Conservation (phyloP, 1,139 yeast genomes). For the Ogataea hybrid region DNA sequence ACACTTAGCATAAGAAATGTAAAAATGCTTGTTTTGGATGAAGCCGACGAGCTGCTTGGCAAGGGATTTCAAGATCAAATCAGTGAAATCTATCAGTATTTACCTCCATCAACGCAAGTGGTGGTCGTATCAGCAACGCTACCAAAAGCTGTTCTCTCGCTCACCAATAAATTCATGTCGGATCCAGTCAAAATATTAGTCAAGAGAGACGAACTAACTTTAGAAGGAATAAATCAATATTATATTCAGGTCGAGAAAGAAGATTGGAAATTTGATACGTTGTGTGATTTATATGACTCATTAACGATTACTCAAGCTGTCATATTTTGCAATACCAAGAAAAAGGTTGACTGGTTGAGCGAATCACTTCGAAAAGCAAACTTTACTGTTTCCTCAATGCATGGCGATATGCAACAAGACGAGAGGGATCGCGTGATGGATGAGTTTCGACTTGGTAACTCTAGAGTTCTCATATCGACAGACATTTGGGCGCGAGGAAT, state of each 20-base stretch:
- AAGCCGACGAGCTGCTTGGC: slow-evolving; percentile 89
- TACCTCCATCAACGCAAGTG: slow-evolving; percentile 84
- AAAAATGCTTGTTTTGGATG: slow-evolving; percentile 85
- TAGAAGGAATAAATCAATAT: slow-evolving; percentile 89
- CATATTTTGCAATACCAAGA: slow-evolving; percentile 89
- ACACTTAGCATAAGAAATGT: slow-evolving; percentile 64
- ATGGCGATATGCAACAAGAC: slow-evolving; percentile 95
- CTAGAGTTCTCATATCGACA: slow-evolving; percentile 87
- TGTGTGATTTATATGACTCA: slow-evolving; percentile 93
- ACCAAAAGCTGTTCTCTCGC: slow-evolving; percentile 78
- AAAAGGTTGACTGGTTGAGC: slow-evolving; percentile 88
- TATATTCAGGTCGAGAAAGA: slow-evolving; percentile 85
- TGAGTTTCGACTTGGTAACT: slow-evolving; percentile 74
- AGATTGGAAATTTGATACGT: slow-evolving; percentile 93
- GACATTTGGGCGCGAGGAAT: slow-evolving; percentile 99
- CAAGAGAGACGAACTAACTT: slow-evolving; percentile 81
- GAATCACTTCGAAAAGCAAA: slow-evolving; percentile 75
- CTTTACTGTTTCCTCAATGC: slow-evolving; percentile 92
- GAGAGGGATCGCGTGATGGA: slow-evolving; percentile 89
- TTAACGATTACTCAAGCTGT: slow-evolving; percentile 94
- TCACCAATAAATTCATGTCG: slow-evolving; percentile 83
- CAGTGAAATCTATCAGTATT: slow-evolving; percentile 76
- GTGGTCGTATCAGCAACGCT: slow-evolving; percentile 95
- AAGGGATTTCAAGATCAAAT: slow-evolving; percentile 94
- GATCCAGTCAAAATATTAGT: slow-evolving; percentile 92